phyloP scores from a whole-genome alignment of 139 green algal species.

The Ettlia oleoabundans region DNA sequence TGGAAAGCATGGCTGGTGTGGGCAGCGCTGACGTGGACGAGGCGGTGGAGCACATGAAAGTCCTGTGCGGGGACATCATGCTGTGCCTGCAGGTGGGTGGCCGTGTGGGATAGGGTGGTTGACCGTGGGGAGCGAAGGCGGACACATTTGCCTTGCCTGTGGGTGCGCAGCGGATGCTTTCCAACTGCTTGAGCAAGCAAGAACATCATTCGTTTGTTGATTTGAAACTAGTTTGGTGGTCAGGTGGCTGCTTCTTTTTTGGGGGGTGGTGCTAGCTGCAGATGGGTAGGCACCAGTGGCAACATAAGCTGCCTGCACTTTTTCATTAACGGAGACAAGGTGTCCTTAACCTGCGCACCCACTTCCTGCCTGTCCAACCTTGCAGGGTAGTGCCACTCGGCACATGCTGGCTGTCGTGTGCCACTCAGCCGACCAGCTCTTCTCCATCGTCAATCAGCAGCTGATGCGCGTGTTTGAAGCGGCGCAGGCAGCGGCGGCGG shows the following conservation, averaged over 20 bases:
- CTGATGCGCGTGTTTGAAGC: constrained; percentile 41
- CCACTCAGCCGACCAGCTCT: constrained; percentile 35
- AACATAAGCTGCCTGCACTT: neutral
- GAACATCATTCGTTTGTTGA: too few relatives aligned
- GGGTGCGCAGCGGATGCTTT: too few relatives aligned
- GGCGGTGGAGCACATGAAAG: constrained; percentile 83
- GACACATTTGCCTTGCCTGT: too few relatives aligned
- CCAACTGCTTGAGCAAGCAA: too few relatives aligned
- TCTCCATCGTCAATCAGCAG: constrained; percentile 32
- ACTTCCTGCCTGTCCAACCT: neutral
- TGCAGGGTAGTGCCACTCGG: neutral
- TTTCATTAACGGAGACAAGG: too few relatives aligned
- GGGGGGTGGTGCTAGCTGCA: too few relatives aligned
- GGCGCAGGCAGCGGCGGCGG: constrained; percentile 23
- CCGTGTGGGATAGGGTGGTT: too few relatives aligned
- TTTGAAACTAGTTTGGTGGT: too few relatives aligned
- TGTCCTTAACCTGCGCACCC: too few relatives aligned
- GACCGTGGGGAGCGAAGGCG: too few relatives aligned
- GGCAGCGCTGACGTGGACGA: constrained; percentile 40
- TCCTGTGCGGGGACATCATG: constrained; percentile 64
- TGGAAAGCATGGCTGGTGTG: constrained; percentile 19
- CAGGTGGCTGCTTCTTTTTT: too few relatives aligned
- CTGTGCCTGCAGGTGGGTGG: neutral
- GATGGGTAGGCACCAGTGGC: neutral
- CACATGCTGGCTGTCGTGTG: constrained; percentile 46